These are phyloP conservation scores for Fusarium nelsonii DNA, from an alignment of 2,329 filamentous ascomycete species.

Conservation along the genomic window DNA sequence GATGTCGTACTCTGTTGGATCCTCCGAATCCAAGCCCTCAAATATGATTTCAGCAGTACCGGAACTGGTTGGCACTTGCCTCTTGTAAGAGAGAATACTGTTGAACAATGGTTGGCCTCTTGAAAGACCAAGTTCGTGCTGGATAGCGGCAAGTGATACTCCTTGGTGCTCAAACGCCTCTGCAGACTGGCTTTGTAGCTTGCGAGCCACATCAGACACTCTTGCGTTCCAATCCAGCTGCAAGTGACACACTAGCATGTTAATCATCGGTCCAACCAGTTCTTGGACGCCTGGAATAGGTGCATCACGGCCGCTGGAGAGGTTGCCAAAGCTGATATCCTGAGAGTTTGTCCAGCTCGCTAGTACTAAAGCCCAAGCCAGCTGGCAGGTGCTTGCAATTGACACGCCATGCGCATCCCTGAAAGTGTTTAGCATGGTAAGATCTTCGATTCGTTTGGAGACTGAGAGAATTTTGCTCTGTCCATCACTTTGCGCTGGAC, in stretches of 20 bases:
- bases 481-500: background rate
- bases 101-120: conserved; percentile 1
- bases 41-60: background rate
- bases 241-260: conserved; percentile 5
- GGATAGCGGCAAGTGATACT: conserved; percentile 2
- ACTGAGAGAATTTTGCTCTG: conserved; percentile 3
- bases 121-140: conserved; percentile 2
- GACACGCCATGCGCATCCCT: background rate
- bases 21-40: background rate
- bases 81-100: conserved; percentile 1
- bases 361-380: conserved; percentile 4
- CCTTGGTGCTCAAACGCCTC: conserved; percentile 3
- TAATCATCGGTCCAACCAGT: conserved; percentile 8
- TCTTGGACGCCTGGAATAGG: background rate
- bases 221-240: background rate
- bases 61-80: background rate
- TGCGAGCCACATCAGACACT: background rate
- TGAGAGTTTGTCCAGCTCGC: background rate
- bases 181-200: conserved; percentile 1
- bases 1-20: conserved; percentile 7
- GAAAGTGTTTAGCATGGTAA: conserved; percentile 1
- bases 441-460: background rate
- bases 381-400: background rate
- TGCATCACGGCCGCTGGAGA: conserved; percentile 3
- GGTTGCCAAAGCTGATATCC: conserved; percentile 3